Conservation (phyloP, 2,329 filamentous ascomycete genomes). For the Volutella citrinella region DNA sequence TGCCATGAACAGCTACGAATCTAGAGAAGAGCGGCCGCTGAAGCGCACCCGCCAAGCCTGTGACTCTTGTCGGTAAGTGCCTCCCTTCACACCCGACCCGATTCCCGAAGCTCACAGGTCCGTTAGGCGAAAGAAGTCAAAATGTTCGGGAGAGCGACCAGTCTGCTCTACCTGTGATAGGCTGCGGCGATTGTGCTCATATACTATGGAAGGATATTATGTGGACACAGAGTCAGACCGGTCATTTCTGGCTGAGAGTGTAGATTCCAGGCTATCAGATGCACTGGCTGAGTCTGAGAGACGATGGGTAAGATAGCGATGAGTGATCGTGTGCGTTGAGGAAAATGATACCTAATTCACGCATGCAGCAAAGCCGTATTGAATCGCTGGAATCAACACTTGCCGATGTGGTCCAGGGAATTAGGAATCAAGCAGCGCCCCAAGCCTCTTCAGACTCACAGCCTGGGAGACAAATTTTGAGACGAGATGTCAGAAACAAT, state of each 20-base stretch:
- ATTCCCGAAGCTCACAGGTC: too few relatives aligned
- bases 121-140: constrained; percentile 9
- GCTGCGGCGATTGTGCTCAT: constrained; percentile 3
- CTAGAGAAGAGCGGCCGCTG: too few relatives aligned
- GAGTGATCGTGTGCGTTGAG: neutral
- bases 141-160: constrained; percentile 8
- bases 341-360: neutral
- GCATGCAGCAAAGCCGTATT: neutral
- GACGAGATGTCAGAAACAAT: too few relatives aligned
- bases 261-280: too few relatives aligned
- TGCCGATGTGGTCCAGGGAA: neutral
- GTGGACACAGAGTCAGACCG: too few relatives aligned
- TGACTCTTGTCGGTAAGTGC: constrained; percentile 1
- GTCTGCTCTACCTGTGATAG: constrained; percentile 6
- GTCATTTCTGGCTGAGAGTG: too few relatives aligned
- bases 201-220: neutral
- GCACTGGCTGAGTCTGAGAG: neutral
- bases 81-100: neutral
- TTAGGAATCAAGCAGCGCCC: too few relatives aligned
- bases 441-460: too few relatives aligned
- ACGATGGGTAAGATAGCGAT: neutral
- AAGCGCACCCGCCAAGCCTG: constrained; percentile 5
- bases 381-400: constrained; percentile 2
- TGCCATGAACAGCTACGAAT: too few relatives aligned
- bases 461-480: too few relatives aligned